Base-by-base conservation (phyloP, 805 yeast species). In the Cephaloascus fragrans region DNA sequence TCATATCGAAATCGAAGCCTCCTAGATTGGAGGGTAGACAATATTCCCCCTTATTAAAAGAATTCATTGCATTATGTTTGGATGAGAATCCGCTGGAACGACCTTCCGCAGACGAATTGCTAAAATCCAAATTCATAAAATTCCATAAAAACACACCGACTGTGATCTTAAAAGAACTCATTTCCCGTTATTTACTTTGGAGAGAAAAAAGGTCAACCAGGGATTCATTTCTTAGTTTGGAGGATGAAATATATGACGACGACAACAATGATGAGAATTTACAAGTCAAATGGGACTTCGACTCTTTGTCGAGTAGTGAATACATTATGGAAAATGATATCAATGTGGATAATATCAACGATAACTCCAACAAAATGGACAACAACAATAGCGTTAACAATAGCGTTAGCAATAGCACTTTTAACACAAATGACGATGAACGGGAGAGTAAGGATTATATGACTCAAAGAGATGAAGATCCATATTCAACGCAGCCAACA, bases 71-170 rank as follows among this genome's bases (percentile, higher is more conserved):
- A 0, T 62, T 83, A 36, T 90, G 97, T 61, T 67, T 93, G 34
- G 97, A 94, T 56, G 98, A 94, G 57, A 85, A 83, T 42, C 95
- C 97, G 0, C 81, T 77, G 14, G 94, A 85, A 51, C 69, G 99
- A 48, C 83, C 90, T 0, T 66, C 75, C 34, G 97, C 97, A 2
- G 96, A 87, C 36, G 96, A 84, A 33, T 62, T 93, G 35, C 59
- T 77, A 41, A 85, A 81, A 51, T 73, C 88, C 37, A 83, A 75
- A 55, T 82, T 90, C 44, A 73, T 93, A 37, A 75, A 74, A 46
- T 56, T 67, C 35, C 77, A 83, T 54, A 78, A 75, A 47, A 72
- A 69, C 45, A 55, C 72, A 2, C 76, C 88, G 3, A 81, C 87
- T 0, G 37, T 70, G 3, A 59, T 73, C 0, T 59, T 93, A 42